Percentiles rank a stretch among this genome's conserved stretches.
Conservation (phyloP, 2,329 filamentous ascomycete species). For the Xylariaceae sp. region DNA sequence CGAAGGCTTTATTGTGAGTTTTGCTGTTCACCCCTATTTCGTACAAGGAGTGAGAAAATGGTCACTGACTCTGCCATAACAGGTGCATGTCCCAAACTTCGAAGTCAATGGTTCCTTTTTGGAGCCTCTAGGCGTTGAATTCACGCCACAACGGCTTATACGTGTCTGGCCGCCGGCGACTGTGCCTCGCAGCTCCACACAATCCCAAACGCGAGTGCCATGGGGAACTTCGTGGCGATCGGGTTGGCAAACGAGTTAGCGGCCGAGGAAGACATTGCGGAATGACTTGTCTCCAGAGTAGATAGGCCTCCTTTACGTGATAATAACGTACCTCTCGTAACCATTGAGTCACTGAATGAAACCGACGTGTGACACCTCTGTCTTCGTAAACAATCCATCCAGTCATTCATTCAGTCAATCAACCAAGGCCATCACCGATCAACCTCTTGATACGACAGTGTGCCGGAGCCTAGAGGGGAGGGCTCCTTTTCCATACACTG, state of each 20-base stretch:
- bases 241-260: conserved; percentile 24
- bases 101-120: conserved; percentile 34
- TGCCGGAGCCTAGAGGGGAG: too few relatives aligned
- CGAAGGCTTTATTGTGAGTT: conserved; percentile 37
- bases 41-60: neutral
- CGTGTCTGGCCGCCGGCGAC: conserved; percentile 45
- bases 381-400: too few relatives aligned
- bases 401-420: too few relatives aligned
- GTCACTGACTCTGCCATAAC: neutral
- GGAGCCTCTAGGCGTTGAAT: conserved; percentile 41
- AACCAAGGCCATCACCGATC: too few relatives aligned
- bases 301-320: too few relatives aligned
- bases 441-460: too few relatives aligned
- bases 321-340: too few relatives aligned
- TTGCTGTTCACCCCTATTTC: neutral
- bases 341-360: too few relatives aligned
- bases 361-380: too few relatives aligned
- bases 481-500: neutral
- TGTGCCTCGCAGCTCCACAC: conserved; percentile 30
- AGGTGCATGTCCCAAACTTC: conserved; percentile 35
- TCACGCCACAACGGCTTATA: conserved; percentile 40
- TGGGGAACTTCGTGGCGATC: conserved; percentile 23
- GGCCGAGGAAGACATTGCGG: conserved; percentile 23
- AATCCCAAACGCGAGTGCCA: conserved; percentile 27
- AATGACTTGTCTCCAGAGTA: conserved; percentile 5